Evolutionary conservation across 1,284 basidiomycete genomes (phyloP).

Genomic region (Malassezia obtusa): DNA sequence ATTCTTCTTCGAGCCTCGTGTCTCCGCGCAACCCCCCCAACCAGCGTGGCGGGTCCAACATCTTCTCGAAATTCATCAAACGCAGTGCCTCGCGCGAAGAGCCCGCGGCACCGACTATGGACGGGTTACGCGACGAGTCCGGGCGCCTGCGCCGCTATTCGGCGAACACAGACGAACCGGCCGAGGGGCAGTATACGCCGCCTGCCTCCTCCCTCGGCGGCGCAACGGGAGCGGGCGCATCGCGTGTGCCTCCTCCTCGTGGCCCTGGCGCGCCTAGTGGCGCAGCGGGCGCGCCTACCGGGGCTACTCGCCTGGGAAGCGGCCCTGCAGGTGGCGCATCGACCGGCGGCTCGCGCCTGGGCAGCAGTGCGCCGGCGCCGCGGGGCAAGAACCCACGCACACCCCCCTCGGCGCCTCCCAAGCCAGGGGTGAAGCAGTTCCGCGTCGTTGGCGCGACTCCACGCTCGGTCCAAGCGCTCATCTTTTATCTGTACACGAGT

Average conservation of each 20-base stretch:
- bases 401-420: neutral
- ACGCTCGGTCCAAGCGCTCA: conserved; percentile 27
- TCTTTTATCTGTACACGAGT: conserved; percentile 36
- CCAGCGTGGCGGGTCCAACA: neutral
- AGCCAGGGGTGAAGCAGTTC: conserved; percentile 10
- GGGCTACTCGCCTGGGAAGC: no score
- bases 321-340: no score
- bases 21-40: neutral
- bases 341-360: no score
- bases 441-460: conserved; percentile 23
- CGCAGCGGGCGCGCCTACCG: no score
- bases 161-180: neutral
- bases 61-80: conserved; percentile 5
- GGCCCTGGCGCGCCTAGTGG: no score
- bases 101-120: neutral
- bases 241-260: no score
- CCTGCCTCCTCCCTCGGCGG: no score
- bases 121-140: neutral
- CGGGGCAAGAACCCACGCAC: neutral
- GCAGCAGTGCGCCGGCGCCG: neutral
- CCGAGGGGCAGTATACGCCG: no score
- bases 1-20: neutral
- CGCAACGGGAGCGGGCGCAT: no score
- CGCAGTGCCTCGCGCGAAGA: conserved; percentile 1
- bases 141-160: conserved; percentile 11